Evolutionary conservation across 1,284 basidiomycete genomes (phyloP), one percentile per base, ranked within the genome.

Genomic region (Ceratobasidium papillatum): DNA sequence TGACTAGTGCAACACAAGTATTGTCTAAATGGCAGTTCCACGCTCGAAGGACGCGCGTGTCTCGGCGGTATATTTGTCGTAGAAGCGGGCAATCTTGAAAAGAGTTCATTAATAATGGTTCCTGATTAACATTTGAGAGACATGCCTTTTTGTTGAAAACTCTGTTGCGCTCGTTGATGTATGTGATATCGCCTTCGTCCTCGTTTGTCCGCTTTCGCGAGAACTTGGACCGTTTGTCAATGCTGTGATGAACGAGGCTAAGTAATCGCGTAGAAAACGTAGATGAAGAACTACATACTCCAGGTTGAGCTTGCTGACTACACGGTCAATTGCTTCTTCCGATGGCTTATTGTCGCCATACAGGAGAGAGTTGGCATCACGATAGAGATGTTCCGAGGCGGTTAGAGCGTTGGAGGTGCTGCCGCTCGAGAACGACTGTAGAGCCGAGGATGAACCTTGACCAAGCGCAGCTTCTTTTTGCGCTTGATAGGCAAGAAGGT

Each of bases 121-220:
- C 43, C 22, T 38, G 58, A 43, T 14, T 64, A 47, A 47, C 58
- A 7, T 22, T 9, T 7, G 49, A 38, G 64, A 30, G 36, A 75
- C 84, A n/a, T 38, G 92, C 93, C 91, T 98, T 99, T 85, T 96
- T 96, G 90, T 99, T 99, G 88, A 99, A 99, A 69, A 97, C 94
- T 80, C 94, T 91, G 85, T 99, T 99, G 82, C 92, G 91, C 82
- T 98, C 95, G 86, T 99, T 99, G 89, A 99, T 99, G 81, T 99
- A 99, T 14, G 95, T 99, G 82, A 99, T 94, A 78, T 98, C 95
- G 73, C 93, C 95, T 77, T 97, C 92, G 68, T 93, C 91, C 80
- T 98, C 95, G 83, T 97, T 96, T 81, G 86, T 85, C 75, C 95
- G 88, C 82, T 95, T 94, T 77, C 96, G 86, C 45, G 92, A 94